Evolutionary conservation across 129 eudicot genomes (phyloP).

Genomic region (Flaveria linearis): DNA sequence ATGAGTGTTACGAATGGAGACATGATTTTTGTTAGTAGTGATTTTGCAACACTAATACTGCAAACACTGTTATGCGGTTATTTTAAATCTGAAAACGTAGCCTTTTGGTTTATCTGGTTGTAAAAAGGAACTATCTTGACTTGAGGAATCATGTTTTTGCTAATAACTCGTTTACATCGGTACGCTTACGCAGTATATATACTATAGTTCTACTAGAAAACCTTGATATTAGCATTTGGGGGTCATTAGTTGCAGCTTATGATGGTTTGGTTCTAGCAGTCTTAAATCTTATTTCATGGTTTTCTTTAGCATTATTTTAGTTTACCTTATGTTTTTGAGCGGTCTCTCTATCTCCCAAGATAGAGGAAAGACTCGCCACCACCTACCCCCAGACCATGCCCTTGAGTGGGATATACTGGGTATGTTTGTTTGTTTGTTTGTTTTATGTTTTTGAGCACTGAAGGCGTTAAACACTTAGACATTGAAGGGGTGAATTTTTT

Average conservation of each 20-base stretch:
- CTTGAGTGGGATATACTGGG: too few species aligned
- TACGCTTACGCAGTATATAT: not conserved
- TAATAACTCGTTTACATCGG: too few species aligned
- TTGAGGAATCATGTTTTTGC: not conserved
- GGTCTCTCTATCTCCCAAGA: too few species aligned
- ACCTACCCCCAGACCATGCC: too few species aligned
- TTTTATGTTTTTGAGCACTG: not conserved
- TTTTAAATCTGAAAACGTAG: not conserved
- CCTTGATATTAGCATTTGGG: too few species aligned
- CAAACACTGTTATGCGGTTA: not conserved
- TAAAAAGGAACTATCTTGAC: not conserved
- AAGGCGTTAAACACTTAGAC: not conserved
- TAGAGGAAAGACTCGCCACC: too few species aligned
- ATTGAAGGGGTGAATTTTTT: not conserved
- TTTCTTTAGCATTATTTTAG: not conserved
- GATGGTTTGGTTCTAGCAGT: too few species aligned
- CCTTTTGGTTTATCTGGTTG: slow-evolving; percentile 6
- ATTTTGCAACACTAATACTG: not conserved
- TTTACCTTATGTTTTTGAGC: not conserved
- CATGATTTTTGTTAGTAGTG: not conserved
- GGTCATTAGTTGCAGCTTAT: too few species aligned
- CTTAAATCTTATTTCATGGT: too few species aligned
- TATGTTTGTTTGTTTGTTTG: not conserved
- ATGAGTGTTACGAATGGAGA: not conserved
- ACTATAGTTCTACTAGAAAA: not conserved